Base-by-base conservation (phyloP, 495 filamentous ascomycete species). In the Pyronema omphalodes region DNA sequence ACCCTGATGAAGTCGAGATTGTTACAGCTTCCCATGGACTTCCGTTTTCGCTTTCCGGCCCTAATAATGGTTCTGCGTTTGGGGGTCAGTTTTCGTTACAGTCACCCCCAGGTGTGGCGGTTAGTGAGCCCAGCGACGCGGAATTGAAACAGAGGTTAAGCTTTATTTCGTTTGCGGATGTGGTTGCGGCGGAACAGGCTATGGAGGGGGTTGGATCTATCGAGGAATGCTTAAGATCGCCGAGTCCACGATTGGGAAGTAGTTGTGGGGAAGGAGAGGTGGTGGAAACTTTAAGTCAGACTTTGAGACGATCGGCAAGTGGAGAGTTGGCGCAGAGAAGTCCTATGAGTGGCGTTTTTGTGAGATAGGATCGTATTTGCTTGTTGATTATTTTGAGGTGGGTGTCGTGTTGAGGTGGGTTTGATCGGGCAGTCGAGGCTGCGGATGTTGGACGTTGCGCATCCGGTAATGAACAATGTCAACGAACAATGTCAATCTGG, bases 91-190 rank as follows among this genome's bases (percentile, higher is more conserved):
- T 29, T 29, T 29, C 23, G 1, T 5, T 29, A 29, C 23, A 29
- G 5, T 29, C 23, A 2, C 23, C 7, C 6, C 18, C 23, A 7
- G 40, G 57, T 9, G 52, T 55, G 19, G 56, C 51, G 33, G 40
- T 60, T 6, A 29, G 23, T 5, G 23, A 29, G 5, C 23, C 23
- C 23, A 51, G 55, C 1, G 44, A 54, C 4, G 45, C 57, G 11
- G 74, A 75, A 36, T 87, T 93, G 67, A 75, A 86, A n/a, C 76
- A 85, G 19, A 77, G 88, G 9, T 70, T 94, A 48, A 85, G 80
- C 67, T 94, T 94, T 70, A 93, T 94, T 65, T 89, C 84, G 12
- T 94, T 94, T 64, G 86, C 88, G 33, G 88, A 94, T 62, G 84
- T 94, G 9, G 86, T 94, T n/a, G 85, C 91, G 65, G 76, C 83